phyloP scores from a whole-genome alignment of 208 protist species.

The Trichomonas vaginalis region DNA sequence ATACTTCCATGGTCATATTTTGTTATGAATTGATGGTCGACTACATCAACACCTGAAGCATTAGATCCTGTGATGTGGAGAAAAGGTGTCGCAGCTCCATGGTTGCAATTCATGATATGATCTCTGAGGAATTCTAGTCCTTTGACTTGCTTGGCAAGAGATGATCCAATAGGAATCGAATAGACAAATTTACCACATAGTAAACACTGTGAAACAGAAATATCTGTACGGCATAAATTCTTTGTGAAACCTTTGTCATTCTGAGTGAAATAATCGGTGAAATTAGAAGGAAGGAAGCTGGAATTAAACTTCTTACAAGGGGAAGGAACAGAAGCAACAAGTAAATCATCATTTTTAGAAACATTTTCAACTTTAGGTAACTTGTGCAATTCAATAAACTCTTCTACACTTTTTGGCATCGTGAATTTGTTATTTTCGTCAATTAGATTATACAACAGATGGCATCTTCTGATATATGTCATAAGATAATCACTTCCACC shows the following conservation, averaged over 20 bases:
- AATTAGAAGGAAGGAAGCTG: neutral
- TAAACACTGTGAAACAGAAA: neutral
- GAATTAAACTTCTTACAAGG: neutral
- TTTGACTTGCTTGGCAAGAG: neutral
- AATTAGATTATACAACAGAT: neutral
- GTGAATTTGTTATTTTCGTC: neutral
- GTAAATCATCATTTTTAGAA: neutral
- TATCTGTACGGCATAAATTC: neutral
- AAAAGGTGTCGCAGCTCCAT: neutral
- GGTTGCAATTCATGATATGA: neutral
- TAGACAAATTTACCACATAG: neutral
- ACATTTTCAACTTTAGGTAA: neutral
- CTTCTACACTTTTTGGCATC: neutral
- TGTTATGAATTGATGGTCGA: neutral
- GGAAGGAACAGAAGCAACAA: neutral
- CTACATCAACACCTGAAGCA: neutral
- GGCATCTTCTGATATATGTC: neutral
- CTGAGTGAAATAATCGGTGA: neutral
- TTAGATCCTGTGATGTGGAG: neutral
- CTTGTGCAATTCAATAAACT: neutral
- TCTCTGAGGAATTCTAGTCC: neutral
- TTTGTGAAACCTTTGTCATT: neutral
- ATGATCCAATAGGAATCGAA: neutral
- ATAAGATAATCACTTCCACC: neutral
- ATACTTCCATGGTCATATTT: neutral